These are phyloP conservation scores for Metroxylon sagu DNA, from an alignment of 176 grass and related monocot species.

Conservation along the genomic window DNA sequence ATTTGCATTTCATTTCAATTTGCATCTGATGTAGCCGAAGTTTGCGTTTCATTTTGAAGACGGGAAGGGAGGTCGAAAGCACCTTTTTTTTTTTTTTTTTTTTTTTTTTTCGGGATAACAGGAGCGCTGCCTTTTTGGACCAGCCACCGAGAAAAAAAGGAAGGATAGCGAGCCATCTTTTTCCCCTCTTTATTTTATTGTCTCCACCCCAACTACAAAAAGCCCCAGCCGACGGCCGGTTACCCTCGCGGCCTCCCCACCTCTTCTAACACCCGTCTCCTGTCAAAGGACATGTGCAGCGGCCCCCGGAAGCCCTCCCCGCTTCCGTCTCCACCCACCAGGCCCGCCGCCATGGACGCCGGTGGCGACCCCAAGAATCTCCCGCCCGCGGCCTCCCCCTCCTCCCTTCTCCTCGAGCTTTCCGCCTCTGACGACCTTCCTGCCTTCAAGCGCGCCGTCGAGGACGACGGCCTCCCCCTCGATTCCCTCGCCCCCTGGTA, in stretches of 20 bases:
- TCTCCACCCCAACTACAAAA: slow-evolving; percentile 19
- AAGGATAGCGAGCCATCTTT: background rate
- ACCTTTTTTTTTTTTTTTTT: too few relatives aligned
- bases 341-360: background rate
- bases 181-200: slow-evolving; percentile 29
- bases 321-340: slow-evolving; percentile 3
- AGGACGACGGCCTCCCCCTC: slow-evolving; percentile 31
- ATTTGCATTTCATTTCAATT: too few relatives aligned
- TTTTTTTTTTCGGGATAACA: too few relatives aligned
- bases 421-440: slow-evolving; percentile 63
- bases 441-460: slow-evolving; percentile 38
- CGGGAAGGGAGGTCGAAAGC: too few relatives aligned
- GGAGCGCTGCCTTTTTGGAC: background rate
- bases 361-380: slow-evolving; percentile 2
- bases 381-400: background rate
- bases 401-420: slow-evolving; percentile 52
- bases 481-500: slow-evolving; percentile 35
- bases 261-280: background rate
- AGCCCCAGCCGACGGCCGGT: background rate
- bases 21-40: too few relatives aligned
- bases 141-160: background rate
- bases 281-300: slow-evolving; percentile 48
- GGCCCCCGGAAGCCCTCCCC: slow-evolving; percentile 48
- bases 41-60: too few relatives aligned
- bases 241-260: background rate